These are phyloP conservation scores for Aspergillus persii DNA, from an alignment of 2,329 filamentous ascomycete genomes.

Conservation along the genomic window DNA sequence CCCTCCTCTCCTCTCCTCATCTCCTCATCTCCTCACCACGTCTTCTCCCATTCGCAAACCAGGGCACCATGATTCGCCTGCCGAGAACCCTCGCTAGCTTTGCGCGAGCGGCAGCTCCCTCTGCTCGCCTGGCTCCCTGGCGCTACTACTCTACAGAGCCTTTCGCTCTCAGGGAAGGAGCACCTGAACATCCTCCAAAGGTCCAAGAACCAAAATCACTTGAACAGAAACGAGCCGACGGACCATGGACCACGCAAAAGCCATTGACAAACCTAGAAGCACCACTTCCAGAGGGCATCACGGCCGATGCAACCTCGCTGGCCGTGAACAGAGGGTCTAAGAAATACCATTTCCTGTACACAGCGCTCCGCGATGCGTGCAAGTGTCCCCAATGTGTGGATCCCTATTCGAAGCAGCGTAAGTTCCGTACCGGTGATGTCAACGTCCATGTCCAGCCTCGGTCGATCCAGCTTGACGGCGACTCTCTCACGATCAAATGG, in stretches of 20 bases:
- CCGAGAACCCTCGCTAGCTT: slow-evolving; percentile 10
- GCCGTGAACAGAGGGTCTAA: not conserved
- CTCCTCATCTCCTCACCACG: not conserved
- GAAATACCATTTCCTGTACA: slow-evolving; percentile 11
- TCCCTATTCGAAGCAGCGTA: slow-evolving; percentile 60
- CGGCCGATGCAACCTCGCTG: not conserved
- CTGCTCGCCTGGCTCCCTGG: slow-evolving; percentile 4
- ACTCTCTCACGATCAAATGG: slow-evolving; percentile 61
- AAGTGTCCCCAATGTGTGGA: slow-evolving; percentile 55
- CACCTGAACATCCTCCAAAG: too few species aligned
- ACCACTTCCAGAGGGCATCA: not conserved
- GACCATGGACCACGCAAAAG: too few species aligned
- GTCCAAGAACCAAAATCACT: too few species aligned
- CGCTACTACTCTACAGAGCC: slow-evolving; percentile 5
- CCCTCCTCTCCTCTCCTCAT: not conserved
- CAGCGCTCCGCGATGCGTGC: slow-evolving; percentile 55
- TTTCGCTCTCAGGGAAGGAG: not conserved
- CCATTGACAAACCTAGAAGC: too few species aligned
- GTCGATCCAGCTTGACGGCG: slow-evolving; percentile 34
- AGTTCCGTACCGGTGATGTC: slow-evolving; percentile 65
- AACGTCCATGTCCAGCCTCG: slow-evolving; percentile 47
- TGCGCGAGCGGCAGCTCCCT: slow-evolving; percentile 3
- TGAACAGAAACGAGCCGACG: too few species aligned
- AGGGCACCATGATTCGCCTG: slow-evolving; percentile 11
- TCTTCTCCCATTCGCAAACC: not conserved